phyloP scores from a whole-genome alignment of 768 basidiomycete species.

The Leccinum ochraceum region DNA sequence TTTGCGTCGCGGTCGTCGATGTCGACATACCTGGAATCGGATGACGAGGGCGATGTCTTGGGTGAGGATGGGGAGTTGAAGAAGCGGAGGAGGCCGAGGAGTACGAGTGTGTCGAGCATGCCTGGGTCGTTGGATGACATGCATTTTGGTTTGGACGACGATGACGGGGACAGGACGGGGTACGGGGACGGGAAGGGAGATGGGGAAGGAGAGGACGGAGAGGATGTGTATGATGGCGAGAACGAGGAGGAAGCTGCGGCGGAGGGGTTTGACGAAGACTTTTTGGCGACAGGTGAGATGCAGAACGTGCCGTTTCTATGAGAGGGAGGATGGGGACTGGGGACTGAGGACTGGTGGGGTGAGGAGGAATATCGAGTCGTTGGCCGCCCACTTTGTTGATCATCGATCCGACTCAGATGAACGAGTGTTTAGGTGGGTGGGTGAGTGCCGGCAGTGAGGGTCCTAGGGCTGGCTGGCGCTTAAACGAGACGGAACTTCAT shows the following conservation, averaged over 20 bases:
- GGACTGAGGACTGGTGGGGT: no score
- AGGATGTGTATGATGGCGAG: constrained; percentile 38
- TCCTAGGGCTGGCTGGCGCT: not conserved
- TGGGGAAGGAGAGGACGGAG: constrained; percentile 34
- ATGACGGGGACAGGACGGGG: constrained; percentile 35
- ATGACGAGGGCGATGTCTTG: constrained; percentile 39
- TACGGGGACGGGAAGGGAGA: constrained; percentile 33
- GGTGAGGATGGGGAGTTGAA: constrained; percentile 40
- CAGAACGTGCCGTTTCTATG: constrained; percentile 70
- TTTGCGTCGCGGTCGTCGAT: constrained; percentile 56
- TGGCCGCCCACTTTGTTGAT: not conserved
- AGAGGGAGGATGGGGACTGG: not conserved
- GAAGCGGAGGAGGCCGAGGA: constrained; percentile 44
- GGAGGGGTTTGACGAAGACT: constrained; percentile 76
- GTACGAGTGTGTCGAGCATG: constrained; percentile 80
- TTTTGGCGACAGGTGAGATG: constrained; percentile 83
- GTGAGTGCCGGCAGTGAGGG: not conserved
- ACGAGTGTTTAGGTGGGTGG: not conserved
- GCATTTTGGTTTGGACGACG: constrained; percentile 56
- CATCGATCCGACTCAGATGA: not conserved
- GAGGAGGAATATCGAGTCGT: not conserved
- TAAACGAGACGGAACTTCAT: not conserved
- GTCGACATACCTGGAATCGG: constrained; percentile 53
- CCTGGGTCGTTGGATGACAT: constrained; percentile 76
- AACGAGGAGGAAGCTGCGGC: constrained; percentile 67